Evolutionary conservation across 2,329 filamentous ascomycete species (phyloP).

Genomic region (Cytospora leucostoma): DNA sequence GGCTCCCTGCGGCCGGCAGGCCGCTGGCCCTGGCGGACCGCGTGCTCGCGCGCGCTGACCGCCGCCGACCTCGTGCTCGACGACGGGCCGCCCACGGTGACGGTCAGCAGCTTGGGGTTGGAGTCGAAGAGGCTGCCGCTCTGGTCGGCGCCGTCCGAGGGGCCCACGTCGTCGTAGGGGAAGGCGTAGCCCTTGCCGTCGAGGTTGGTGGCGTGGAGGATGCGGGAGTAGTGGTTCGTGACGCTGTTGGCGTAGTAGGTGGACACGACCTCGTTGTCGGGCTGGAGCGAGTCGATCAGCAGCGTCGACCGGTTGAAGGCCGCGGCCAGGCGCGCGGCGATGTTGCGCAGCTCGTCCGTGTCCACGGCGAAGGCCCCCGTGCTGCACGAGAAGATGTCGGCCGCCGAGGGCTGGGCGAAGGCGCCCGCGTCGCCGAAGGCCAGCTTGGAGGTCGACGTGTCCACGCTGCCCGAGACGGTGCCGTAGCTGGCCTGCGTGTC

Average conservation of each 20-base stretch:
- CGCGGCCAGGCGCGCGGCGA: constrained; percentile 73
- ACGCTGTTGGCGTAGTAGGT: constrained; percentile 55
- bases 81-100: constrained; percentile 53
- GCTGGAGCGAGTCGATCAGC: constrained; percentile 53
- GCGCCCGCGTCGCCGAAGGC: constrained; percentile 42
- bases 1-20: constrained; percentile 13
- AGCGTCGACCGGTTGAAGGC: constrained; percentile 76
- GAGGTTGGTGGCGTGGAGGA: constrained; percentile 62
- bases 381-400: constrained; percentile 55
- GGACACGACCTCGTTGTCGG: constrained; percentile 49
- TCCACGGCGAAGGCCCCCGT: constrained; percentile 57
- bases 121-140: constrained; percentile 62
- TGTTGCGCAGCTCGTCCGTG: constrained; percentile 54
- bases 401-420: constrained; percentile 50
- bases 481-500: constrained; percentile 59
- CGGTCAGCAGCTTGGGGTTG: constrained; percentile 55
- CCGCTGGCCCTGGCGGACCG: constrained; percentile 15
- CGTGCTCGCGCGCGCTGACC: constrained; percentile 16
- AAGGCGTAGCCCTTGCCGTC: constrained; percentile 68
- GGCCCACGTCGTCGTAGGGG: constrained; percentile 69
- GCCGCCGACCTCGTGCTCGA: constrained; percentile 15
- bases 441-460: constrained; percentile 37
- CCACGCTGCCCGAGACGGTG: constrained; percentile 46
- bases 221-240: constrained; percentile 68
- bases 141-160: constrained; percentile 57